Evolutionary conservation across 345 rosid species (phyloP).

Genomic region (Salix udensis): DNA sequence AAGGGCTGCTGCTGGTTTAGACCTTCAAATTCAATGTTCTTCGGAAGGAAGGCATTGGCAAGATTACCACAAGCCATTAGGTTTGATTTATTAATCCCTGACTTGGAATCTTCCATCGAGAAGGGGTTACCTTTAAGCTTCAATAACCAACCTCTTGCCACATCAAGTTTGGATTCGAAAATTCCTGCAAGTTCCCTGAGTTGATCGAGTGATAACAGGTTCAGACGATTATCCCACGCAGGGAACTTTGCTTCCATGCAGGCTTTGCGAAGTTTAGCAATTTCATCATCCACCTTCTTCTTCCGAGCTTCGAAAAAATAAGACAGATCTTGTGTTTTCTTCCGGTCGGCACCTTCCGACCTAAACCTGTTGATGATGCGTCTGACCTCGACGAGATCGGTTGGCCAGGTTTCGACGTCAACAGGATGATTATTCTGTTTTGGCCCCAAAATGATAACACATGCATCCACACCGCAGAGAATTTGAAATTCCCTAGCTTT

Average conservation of each 20-base stretch:
- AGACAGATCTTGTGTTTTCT: slow-evolving; percentile 16
- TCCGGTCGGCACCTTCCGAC: slow-evolving; percentile 3
- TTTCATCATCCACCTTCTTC: slow-evolving; percentile 20
- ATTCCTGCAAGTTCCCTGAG: not conserved
- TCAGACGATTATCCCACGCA: slow-evolving; percentile 12
- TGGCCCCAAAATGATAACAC: slow-evolving; percentile 29
- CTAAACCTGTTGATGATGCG: slow-evolving; percentile 19
- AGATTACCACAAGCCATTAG: not conserved
- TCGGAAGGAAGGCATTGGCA: not conserved
- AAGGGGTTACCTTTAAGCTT: not conserved
- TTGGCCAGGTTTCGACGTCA: slow-evolving; percentile 25
- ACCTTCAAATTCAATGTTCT: not conserved
- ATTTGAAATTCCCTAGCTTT: slow-evolving; percentile 32
- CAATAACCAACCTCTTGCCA: slow-evolving; percentile 8
- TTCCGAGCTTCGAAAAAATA: slow-evolving; percentile 16
- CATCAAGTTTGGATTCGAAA: slow-evolving; percentile 15
- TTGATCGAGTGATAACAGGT: not conserved
- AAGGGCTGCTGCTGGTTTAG: not conserved
- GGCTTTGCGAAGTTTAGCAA: slow-evolving; percentile 15
- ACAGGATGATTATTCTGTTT: not conserved
- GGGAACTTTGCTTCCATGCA: slow-evolving; percentile 23
- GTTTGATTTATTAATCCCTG: not conserved
- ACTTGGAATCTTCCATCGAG: not conserved
- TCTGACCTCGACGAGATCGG: slow-evolving; percentile 2
- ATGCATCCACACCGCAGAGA: slow-evolving; percentile 30